Evolutionary conservation across 352 stramenopile genomes (phyloP).

Genomic region (Phytophthora rubi): DNA sequence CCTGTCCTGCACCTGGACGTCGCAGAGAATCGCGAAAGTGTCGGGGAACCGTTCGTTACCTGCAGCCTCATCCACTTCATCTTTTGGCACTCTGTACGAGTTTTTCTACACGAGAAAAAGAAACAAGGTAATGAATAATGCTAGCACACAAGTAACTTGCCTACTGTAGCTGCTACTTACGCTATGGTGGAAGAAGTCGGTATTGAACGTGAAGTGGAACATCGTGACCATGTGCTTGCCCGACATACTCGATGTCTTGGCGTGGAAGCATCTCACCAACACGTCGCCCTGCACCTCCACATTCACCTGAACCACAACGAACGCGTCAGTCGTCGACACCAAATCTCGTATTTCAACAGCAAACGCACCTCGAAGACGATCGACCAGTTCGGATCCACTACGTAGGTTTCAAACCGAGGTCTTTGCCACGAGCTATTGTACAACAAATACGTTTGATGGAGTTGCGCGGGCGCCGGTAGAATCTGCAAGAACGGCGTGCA

Average conservation of each 20-base stretch:
- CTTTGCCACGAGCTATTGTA: constrained; percentile 82
- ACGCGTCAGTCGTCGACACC: neutral
- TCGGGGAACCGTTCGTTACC: constrained; percentile 59
- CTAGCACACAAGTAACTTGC: neutral
- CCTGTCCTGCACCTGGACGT: neutral
- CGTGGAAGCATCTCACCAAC: constrained; percentile 76
- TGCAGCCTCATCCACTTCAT: constrained; percentile 66
- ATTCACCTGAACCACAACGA: constrained; percentile 52
- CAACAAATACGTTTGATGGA: constrained; percentile 56
- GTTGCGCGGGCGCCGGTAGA: constrained; percentile 65
- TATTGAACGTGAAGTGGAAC: constrained; percentile 89
- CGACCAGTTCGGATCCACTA: constrained; percentile 50
- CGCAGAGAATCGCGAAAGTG: constrained; percentile 35
- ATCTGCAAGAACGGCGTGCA: constrained; percentile 75
- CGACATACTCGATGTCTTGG: constrained; percentile 72
- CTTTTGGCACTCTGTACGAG: constrained; percentile 58
- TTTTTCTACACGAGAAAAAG: constrained; percentile 37
- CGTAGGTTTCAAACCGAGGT: constrained; percentile 68
- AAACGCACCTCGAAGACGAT: constrained; percentile 62
- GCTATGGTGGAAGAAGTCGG: constrained; percentile 78
- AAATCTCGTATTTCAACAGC: neutral
- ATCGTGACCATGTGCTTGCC: constrained; percentile 85
- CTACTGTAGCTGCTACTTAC: constrained; percentile 38
- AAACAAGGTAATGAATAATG: neutral
- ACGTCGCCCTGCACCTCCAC: constrained; percentile 76